Base-by-base conservation (phyloP, 352 stramenopile genomes). In the Globisporangium radiosum region DNA sequence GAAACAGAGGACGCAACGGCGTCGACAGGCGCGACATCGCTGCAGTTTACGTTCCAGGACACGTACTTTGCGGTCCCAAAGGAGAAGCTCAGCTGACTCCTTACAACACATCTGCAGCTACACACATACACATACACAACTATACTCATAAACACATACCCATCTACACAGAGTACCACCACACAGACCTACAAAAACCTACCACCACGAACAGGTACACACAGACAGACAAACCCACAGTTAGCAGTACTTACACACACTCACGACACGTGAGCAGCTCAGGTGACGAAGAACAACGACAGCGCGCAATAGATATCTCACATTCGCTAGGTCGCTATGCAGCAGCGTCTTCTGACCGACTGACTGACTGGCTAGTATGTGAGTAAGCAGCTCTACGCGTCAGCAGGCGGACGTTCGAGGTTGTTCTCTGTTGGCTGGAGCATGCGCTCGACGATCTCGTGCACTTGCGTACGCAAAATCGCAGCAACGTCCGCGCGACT, bases 21-120 rank as follows among this genome's bases (percentile, higher is more conserved):
- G 19, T 33, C 47, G 45, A 51, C 42, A 7, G 44, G 49, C 14
- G 55, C 54, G 63, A 44, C 40, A 44, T 8, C 54, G 63, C 58
- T 82, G 6, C 81, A 89, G 62, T 91, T 89, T 68, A 88, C 81
- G 47, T 69, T 91, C n/a, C 81, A 89, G 51, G 79, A 91, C 54
- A 87, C 84, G 78, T 89, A 91, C 66, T 91, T 91, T 56, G 72
- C 73, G 8, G 55, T 79, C 13, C 75, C 81, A 2, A 64, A 63
- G n/a, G 71, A 74, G 40, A 63, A 76, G 57, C 25, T 59, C n/a
- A 75, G 40, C 43, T 75, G 63, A 75, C 45, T 44, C 40, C 40
- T 14, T 44, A 44, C 40, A 44, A 33, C 25, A 33, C 25, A 33
- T 2, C 25, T 33, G 25, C 25, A 33, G 25, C 25, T 33, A 33